Base-by-base conservation (phyloP, 192 early-diverging fungal species). In the Entomortierella parvispora region DNA sequence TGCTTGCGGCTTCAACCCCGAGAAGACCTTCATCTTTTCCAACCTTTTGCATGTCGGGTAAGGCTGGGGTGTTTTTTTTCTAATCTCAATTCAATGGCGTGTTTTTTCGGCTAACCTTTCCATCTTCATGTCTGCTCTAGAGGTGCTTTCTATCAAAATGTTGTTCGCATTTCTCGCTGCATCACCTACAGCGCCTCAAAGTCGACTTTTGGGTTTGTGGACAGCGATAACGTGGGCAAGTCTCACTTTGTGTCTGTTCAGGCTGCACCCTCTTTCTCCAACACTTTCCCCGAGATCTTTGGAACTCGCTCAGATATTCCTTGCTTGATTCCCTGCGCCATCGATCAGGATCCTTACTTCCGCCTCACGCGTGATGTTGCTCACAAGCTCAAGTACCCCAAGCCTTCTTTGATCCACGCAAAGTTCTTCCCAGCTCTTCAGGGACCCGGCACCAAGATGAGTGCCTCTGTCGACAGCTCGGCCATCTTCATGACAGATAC, bases 321-420 rank as follows among this genome's bases (percentile, higher is more conserved):
- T 5, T 96, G 94, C 77, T 83, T 99, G 83, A 98, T 99, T 67
- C 97, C 97, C 25, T 98, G 96, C 71, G 96, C 95, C 47, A 97
- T 99, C 76, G 97, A 99, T 80, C 97, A 99, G 81, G 97, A 99
- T 74, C 97, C 97, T 52, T 99, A 99, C 84, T 99, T 99, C 89
- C 90, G 97, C 8, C 82, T 99, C 48, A 97, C 97, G 0, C 90
- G 97, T 62, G 97, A 99, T 82, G 95, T 97, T 6, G 92, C 96
- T 17, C 87, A 86, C 60, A 90, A 85, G 51, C 87, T 99, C 40
- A 98, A 98, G 86, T 97, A 96, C 84, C 95, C 92, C 37, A 99
- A 99, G 78, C 97, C 97, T 1, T 76, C 93, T 20, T 83, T 98
- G 59, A 92, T 99, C 68, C 96, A 99, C 75, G 86, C 93, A 55